Base-by-base conservation (phyloP, 805 yeast genomes). In the Kodamaea neixiangensis region DNA sequence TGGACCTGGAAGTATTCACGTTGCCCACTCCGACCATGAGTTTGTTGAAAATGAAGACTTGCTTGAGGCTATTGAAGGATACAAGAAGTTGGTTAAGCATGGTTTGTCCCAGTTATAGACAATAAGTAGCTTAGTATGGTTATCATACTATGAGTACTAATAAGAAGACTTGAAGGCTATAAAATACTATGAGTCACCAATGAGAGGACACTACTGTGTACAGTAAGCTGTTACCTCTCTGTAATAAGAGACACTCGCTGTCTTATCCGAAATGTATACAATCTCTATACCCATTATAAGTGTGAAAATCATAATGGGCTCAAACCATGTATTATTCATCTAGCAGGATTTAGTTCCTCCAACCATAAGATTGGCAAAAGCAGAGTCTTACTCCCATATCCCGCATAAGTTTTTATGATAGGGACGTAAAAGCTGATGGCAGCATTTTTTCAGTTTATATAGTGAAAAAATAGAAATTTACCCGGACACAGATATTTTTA, bases 1-100 rank as follows among this genome's bases (percentile, higher is more conserved):
- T 57, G 90, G 89, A 0, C 88, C 89, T 2, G 90, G 90, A 2
- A 67, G 83, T 2, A 83, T 84, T 45, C 71, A 68, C 31, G 82
- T 79, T 35, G 88, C 88, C 0, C 88, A 84, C 58, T 75, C 81
- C 6, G 83, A 75, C 50, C 63, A 79, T 49, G 89, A 84, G 65
- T 77, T 65, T 51, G 78, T 84, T 14, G 71, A 75, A 2, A 67
- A 77, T 37, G 59, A 59, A 3, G 84, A 81, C 56, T 66, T 85
- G 49, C 50, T 66, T 7, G 65, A 68, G 17, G 81, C 86, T 7
- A 79, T 85, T 15, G 76, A 63, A 0, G 88, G 83, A 9, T 81
- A 80, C 69, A 77, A 78, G 58, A 64, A 60, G 38, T 60, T 83
- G 54, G 69, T 78, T 11, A 40, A 55, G 44, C 55, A 59, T 56